A percentile compares a stretch with the other conserved stretches of the same genome.
Evolutionary conservation across 116 monocot genomes (phyloP).

Genomic region (Cymodocea nodosa): DNA sequence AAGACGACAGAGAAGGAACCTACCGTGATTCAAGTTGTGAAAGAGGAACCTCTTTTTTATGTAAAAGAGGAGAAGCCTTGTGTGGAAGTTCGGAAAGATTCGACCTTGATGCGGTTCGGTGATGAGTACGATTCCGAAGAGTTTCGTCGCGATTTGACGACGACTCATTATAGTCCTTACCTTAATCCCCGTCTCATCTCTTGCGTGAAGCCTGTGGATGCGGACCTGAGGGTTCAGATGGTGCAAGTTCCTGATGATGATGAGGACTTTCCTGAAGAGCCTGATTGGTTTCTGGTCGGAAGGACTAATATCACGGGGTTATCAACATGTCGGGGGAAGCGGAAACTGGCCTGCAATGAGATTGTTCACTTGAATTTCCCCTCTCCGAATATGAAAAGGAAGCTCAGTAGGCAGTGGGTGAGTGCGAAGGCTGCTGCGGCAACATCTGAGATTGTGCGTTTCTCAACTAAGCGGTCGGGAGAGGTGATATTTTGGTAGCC

Average conservation of each 20-base stretch:
- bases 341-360: conserved; percentile 35
- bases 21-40: too few relatives aligned
- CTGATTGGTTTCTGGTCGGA: conserved; percentile 65
- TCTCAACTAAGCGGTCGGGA: conserved; percentile 66
- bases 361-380: conserved; percentile 77
- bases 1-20: too few relatives aligned
- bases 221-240: conserved; percentile 12
- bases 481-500: conserved; percentile 23
- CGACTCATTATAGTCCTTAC: conserved; percentile 20
- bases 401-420: conserved; percentile 22
- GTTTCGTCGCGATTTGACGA: conserved; percentile 11
- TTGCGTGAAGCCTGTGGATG: conserved; percentile 10
- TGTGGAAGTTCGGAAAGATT: conserved; percentile 6
- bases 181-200: conserved; percentile 49
- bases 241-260: conserved; percentile 9
- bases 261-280: conserved; percentile 47
- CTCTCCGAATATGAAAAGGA: conserved; percentile 6
- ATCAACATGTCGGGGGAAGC: conserved; percentile 50
- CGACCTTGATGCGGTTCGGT: background rate
- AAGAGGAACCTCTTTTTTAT: too few relatives aligned
- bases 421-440: conserved; percentile 38
- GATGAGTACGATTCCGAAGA: background rate
- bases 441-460: conserved; percentile 55
- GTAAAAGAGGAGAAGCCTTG: conserved; percentile 6
- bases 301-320: conserved; percentile 45